Evolutionary conservation across 495 filamentous ascomycete genomes (phyloP).

Genomic region (Symbiotaphrina buchneri): DNA sequence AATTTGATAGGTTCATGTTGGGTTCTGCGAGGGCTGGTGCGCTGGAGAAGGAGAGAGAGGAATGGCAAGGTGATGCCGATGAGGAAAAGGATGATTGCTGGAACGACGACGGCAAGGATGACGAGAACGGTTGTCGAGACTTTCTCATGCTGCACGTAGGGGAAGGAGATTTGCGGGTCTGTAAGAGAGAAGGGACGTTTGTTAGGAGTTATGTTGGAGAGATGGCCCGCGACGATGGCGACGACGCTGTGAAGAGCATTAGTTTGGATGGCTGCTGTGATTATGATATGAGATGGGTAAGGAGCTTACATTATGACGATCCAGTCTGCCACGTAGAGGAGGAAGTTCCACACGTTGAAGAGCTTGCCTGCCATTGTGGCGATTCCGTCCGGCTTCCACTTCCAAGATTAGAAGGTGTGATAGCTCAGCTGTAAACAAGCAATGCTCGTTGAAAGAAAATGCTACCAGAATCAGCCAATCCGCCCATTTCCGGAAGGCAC

Average conservation of each 20-base stretch:
- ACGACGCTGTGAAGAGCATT: slow-evolving; percentile 13
- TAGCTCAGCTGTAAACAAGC: no score
- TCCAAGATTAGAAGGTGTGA: no score
- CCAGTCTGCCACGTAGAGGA: slow-evolving; percentile 31
- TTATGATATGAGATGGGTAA: background rate
- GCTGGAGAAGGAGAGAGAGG: slow-evolving; percentile 16
- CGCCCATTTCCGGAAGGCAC: no score
- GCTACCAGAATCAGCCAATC: no score
- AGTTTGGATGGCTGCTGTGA: background rate
- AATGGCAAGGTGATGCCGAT: slow-evolving; percentile 24
- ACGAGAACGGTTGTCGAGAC: slow-evolving; percentile 26
- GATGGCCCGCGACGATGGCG: slow-evolving; percentile 21
- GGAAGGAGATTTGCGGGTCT: slow-evolving; percentile 34
- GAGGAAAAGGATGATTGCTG: slow-evolving; percentile 25
- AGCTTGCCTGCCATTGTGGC: no score
- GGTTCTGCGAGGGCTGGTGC: no score
- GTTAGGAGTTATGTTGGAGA: slow-evolving; percentile 18
- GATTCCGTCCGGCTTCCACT: no score
- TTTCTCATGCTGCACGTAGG: slow-evolving; percentile 27
- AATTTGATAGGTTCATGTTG: no score
- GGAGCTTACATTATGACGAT: slow-evolving; percentile 23
- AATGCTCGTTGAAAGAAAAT: no score
- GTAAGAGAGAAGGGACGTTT: slow-evolving; percentile 20
- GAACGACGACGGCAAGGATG: slow-evolving; percentile 25
- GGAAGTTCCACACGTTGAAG: no score